Evolutionary conservation across 768 basidiomycete genomes (phyloP), one percentile per base, ranked within the genome.

Genomic region (Lepiota venenata): DNA sequence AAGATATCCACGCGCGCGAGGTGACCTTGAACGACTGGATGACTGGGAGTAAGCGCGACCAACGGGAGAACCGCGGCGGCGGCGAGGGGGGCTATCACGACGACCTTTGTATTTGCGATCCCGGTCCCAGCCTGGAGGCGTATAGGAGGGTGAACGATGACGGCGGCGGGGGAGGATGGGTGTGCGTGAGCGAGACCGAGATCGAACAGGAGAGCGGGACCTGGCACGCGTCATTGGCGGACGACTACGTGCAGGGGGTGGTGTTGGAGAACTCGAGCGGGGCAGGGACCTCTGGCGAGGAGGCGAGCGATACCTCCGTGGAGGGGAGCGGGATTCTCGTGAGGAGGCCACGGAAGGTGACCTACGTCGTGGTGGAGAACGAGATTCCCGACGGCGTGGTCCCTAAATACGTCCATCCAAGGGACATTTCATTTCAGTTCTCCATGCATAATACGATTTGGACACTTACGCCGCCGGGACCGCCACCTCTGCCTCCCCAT

Each of bases 401-500:
- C 73, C 68, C 76, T 79, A 65, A 16, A 54, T 47, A 50, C 5
- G 5, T 53, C 22, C 40, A n/a, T 35, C 50, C 20, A 46, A 21
- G 22, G n/a, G n/a, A 18, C 21, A n/a, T 20, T 16, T 41, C 22
- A 8, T 12, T 20, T 53, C 21, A n/a, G 49, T 12, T 25, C 10
- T 11, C 36, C 4, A 9, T 15, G 39, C 40, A 61, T 25, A 67
- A 50, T 36, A 47, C 46, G 43, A 11, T 40, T 47, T 18, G 44
- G 55, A 48, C 38, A 57, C 66, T 29, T 58, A 54, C 47, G n/a
- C 55, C 58, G 32, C 69, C 65, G 38, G 64, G 65, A 29, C 80
- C 84, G 48, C 86, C 81, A 20, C 85, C 85, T 61, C 88, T 74
- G 9, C 66, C 71, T 50, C 88, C 84, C 87, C 88, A 88, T 1